Conservation (phyloP, 129 eudicot genomes). For the Pulicaria dysenterica region DNA sequence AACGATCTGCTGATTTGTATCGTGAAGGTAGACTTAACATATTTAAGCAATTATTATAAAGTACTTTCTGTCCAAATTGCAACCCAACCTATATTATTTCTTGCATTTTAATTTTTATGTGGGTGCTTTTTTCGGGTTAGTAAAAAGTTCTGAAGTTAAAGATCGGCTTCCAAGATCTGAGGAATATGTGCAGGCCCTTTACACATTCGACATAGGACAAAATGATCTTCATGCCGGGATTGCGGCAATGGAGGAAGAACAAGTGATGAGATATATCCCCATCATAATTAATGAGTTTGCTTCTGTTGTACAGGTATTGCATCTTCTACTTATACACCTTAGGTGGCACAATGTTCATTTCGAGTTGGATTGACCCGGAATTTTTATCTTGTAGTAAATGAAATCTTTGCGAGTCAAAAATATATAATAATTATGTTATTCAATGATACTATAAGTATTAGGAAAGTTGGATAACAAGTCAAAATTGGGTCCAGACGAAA, state of each 20-base stretch:
- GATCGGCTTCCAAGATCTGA: conserved; percentile 47
- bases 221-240: conserved; percentile 65
- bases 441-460: too few relatives aligned
- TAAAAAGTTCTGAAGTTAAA: conserved; percentile 16
- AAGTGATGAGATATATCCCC: conserved; percentile 44
- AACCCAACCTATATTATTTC: background rate
- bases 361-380: background rate
- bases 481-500: too few relatives aligned
- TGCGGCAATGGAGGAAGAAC: conserved; percentile 42
- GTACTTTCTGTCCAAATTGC: background rate
- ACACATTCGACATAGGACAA: conserved; percentile 62
- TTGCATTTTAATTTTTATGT: background rate
- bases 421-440: too few relatives aligned
- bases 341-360: background rate
- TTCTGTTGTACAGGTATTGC: conserved; percentile 42
- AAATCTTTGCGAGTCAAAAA: too few relatives aligned
- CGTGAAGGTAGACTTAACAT: conserved; percentile 37
- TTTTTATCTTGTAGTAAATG: background rate
- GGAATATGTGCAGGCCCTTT: conserved; percentile 47
- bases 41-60: background rate
- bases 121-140: conserved; percentile 23
- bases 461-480: too few relatives aligned
- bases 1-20: conserved; percentile 36
- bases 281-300: conserved; percentile 40
- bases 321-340: background rate